Conservation (phyloP, 163 green algal species). For the Dunaliella salina region DNA sequence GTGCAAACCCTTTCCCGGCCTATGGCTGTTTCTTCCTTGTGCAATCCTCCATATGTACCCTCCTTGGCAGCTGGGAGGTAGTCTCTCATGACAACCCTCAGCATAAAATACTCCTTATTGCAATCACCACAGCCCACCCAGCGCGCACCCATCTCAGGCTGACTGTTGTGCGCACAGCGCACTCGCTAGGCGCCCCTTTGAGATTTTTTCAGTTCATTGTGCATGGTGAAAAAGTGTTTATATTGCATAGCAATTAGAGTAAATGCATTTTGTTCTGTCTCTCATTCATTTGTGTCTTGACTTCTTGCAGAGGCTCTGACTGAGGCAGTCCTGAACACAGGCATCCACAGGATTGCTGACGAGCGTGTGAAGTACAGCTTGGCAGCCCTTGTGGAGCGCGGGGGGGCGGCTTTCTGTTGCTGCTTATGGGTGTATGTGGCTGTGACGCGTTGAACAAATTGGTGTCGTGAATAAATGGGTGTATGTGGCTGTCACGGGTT, state of each 20-base stretch:
- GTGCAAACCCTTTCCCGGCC: no score
- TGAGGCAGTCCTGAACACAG: constrained; percentile 59
- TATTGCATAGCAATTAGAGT: not conserved
- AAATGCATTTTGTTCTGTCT: not conserved
- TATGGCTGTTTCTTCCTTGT: no score
- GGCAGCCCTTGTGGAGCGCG: constrained; percentile 48
- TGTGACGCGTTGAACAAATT: constrained; percentile 22
- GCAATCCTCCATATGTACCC: no score
- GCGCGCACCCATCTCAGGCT: no score
- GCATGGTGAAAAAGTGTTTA: not conserved
- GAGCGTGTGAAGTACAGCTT: constrained; percentile 55
- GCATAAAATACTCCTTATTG: no score
- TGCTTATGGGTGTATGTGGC: constrained; percentile 60
- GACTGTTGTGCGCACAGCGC: no score
- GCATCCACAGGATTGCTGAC: constrained; percentile 51
- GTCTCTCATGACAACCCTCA: no score
- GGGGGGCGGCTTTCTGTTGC: constrained; percentile 47
- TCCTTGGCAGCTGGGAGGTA: no score
- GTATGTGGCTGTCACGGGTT: not conserved
- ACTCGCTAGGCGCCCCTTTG: no score
- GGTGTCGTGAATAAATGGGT: not conserved
- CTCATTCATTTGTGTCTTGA: not conserved
- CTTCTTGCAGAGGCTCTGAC: constrained; percentile 9
- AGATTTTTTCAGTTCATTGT: not conserved
- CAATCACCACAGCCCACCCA: no score